Evolutionary conservation across 2,329 filamentous ascomycete genomes (phyloP).

Genomic region (Pezizomycotina sp.): DNA sequence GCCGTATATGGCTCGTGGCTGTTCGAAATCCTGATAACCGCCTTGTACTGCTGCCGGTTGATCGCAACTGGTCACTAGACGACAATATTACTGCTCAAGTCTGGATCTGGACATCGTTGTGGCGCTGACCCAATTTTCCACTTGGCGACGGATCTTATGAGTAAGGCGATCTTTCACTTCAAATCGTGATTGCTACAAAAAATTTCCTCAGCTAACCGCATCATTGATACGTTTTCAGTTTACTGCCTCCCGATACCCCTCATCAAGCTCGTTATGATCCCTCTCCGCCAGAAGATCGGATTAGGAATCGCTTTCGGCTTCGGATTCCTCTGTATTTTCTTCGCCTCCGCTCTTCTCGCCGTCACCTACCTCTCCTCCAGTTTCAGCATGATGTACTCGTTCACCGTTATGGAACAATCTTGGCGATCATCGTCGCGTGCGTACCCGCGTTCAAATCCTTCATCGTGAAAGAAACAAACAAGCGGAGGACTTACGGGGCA

Average conservation of each 20-base stretch:
- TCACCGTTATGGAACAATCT: conserved; percentile 11
- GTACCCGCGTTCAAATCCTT: conserved; percentile 11
- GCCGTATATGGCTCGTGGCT: conserved; percentile 4
- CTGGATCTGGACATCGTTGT: too few relatives aligned
- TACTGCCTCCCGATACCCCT: conserved; percentile 11
- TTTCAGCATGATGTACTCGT: conserved; percentile 3
- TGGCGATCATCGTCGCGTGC: conserved; percentile 13
- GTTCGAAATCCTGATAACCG: conserved; percentile 3
- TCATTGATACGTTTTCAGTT: too few relatives aligned
- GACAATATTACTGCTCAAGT: too few relatives aligned
- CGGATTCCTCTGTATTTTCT: conserved; percentile 14
- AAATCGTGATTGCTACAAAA: conserved; percentile 5
- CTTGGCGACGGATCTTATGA: conserved; percentile 8
- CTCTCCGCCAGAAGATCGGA: conserved; percentile 7
- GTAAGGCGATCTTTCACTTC: conserved; percentile 2
- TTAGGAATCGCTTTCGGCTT: conserved; percentile 7
- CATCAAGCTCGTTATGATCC: conserved; percentile 2
- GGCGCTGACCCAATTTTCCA: too few relatives aligned
- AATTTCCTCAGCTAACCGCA: conserved; percentile 9
- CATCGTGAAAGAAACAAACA: too few relatives aligned
- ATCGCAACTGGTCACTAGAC: conserved; percentile 17
- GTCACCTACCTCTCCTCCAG: conserved; percentile 10
- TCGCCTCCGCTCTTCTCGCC: conserved; percentile 7
- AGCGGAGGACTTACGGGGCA: too few relatives aligned
- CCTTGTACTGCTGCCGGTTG: conserved; percentile 12